A percentile compares a stretch with the other conserved stretches of the same genome.
Conservation (phyloP, 768 basidiomycete genomes). For the Vararia minispora region DNA sequence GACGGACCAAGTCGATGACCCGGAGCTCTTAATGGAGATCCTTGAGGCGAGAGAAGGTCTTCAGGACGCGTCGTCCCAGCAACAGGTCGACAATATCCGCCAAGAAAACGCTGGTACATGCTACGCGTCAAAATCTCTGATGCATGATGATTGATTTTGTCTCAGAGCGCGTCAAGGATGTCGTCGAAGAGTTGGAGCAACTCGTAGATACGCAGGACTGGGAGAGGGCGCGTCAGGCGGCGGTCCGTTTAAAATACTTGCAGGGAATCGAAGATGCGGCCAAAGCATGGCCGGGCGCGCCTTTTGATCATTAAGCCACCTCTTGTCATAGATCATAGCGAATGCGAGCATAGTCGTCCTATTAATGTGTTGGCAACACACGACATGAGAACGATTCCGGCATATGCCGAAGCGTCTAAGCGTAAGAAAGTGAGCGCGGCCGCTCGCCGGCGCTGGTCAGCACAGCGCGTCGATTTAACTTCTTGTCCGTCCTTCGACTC, state of each 20-base stretch:
- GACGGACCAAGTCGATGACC: constrained; percentile 61
- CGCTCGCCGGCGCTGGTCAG: too few species aligned
- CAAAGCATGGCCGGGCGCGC: constrained; percentile 21
- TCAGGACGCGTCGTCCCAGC: constrained; percentile 44
- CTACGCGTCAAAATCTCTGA: background rate
- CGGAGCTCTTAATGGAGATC: constrained; percentile 60
- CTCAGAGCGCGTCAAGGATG: constrained; percentile 56
- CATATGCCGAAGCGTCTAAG: too few species aligned
- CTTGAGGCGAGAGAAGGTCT: constrained; percentile 73
- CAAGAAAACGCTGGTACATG: constrained; percentile 44
- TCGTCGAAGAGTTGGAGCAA: constrained; percentile 32
- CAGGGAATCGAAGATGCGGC: constrained; percentile 49
- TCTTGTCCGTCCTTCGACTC: too few species aligned
- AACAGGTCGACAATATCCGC: constrained; percentile 39
- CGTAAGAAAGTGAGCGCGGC: too few species aligned
- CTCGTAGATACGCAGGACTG: constrained; percentile 46
- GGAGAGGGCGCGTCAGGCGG: constrained; percentile 40
- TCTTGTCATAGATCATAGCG: too few species aligned
- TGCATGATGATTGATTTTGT: background rate
- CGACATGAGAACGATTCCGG: too few species aligned
- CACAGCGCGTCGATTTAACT: too few species aligned
- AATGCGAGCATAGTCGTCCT: too few species aligned
- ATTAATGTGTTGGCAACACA: too few species aligned
- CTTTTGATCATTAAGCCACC: constrained; percentile 17
- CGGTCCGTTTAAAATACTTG: constrained; percentile 68